phyloP scores from a whole-genome alignment of 2,329 filamentous ascomycete genomes.

The Ophiostoma ulmi region DNA sequence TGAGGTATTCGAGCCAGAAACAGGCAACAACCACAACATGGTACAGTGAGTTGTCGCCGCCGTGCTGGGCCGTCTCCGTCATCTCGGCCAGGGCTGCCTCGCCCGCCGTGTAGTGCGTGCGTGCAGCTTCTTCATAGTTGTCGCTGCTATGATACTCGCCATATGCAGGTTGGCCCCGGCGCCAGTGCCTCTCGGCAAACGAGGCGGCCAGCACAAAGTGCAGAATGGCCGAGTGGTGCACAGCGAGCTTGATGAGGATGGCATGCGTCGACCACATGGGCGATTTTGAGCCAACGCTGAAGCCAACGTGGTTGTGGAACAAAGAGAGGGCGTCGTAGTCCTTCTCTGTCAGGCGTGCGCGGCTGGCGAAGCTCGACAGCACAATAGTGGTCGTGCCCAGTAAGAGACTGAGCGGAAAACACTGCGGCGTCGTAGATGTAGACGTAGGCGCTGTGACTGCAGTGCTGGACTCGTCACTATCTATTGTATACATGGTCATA shows the following conservation, averaged over 20 bases:
- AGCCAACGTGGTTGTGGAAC: conserved; percentile 19
- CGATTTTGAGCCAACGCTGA: conserved; percentile 18
- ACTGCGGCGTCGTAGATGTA: neutral
- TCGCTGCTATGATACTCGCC: neutral
- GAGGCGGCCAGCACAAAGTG: conserved; percentile 19
- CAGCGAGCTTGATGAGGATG: conserved; percentile 19
- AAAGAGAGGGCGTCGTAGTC: conserved; percentile 15
- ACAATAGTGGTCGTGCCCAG: neutral
- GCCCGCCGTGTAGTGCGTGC: neutral
- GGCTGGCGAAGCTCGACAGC: neutral
- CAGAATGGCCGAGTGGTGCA: conserved; percentile 18
- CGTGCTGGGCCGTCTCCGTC: neutral
- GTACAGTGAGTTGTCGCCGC: neutral
- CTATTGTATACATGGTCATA: neutral
- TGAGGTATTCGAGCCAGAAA: conserved; percentile 1
- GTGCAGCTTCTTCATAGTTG: neutral
- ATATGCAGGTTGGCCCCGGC: neutral
- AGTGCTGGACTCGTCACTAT: neutral
- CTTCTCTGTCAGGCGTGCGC: conserved; percentile 4
- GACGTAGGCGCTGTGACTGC: neutral
- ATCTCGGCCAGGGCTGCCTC: neutral
- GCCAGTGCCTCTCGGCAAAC: conserved; percentile 20
- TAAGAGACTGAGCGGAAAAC: neutral
- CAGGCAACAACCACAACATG: neutral
- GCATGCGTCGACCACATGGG: conserved; percentile 21